Conservation (phyloP, 148 eudicot species). For the Chenopodium suecicum region DNA sequence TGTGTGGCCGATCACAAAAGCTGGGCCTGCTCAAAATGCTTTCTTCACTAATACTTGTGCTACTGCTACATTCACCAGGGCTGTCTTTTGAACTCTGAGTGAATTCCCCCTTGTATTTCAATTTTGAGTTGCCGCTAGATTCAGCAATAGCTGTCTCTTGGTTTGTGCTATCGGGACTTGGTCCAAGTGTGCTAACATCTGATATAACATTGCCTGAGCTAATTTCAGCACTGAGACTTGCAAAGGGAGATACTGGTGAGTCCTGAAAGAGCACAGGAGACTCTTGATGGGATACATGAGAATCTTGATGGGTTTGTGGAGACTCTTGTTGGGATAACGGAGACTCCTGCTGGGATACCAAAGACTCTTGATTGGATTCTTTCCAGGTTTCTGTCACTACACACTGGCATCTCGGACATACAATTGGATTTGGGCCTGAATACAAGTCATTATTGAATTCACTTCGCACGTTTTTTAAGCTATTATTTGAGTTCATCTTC, state of each 20-base stretch:
- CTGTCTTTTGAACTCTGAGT: conserved; percentile 83
- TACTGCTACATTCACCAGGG: conserved; percentile 70
- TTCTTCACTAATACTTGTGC: conserved; percentile 77
- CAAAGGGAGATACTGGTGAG: conserved; percentile 35
- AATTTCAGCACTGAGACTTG: conserved; percentile 34
- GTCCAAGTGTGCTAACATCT: conserved; percentile 38
- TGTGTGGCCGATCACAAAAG: conserved; percentile 79
- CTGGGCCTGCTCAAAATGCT: conserved; percentile 73
- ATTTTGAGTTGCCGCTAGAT: conserved; percentile 35
- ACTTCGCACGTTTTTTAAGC: conserved; percentile 30
- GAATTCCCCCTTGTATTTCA: conserved; percentile 49
- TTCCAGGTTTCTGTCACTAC: conserved; percentile 47
- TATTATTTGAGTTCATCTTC: conserved; percentile 32
- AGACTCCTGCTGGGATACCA: conserved; percentile 28
- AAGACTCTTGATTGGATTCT: conserved; percentile 42
- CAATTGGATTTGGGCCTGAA: conserved; percentile 42
- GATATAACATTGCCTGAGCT: conserved; percentile 37
- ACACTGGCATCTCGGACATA: conserved; percentile 88
- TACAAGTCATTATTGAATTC: conserved; percentile 39
- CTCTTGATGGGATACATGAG: conserved; percentile 32
- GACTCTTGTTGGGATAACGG: conserved; percentile 32
- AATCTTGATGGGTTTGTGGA: conserved; percentile 30
- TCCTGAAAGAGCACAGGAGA: conserved; percentile 37
- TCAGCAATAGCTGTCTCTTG: conserved; percentile 36
- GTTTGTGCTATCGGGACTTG: conserved; percentile 27